Conservation (phyloP, 2,329 filamentous ascomycete genomes). For the Aschersonia sp. region DNA sequence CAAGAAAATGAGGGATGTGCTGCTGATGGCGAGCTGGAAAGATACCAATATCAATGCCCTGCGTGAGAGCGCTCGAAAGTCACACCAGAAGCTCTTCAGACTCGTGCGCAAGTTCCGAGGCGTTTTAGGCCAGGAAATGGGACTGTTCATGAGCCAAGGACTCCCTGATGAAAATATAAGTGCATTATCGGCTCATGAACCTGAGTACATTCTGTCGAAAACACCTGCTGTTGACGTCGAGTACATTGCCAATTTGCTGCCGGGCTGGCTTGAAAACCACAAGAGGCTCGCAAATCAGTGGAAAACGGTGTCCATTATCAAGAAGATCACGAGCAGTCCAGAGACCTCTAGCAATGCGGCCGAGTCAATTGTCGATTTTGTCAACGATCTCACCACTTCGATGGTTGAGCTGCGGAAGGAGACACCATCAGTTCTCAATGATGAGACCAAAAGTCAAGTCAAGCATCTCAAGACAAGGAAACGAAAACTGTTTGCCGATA, state of each 20-base stretch:
- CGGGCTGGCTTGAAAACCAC: slow-evolving; percentile 30
- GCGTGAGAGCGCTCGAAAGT: slow-evolving; percentile 75
- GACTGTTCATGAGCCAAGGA: slow-evolving; percentile 43
- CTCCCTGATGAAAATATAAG: slow-evolving; percentile 34
- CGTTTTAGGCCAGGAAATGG: slow-evolving; percentile 63
- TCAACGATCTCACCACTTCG: slow-evolving; percentile 50
- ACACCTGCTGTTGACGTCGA: slow-evolving; percentile 7
- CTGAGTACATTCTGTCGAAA: slow-evolving; percentile 1
- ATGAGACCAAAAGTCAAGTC: slow-evolving; percentile 71
- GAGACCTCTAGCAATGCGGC: slow-evolving; percentile 39
- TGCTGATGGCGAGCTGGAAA: slow-evolving; percentile 92
- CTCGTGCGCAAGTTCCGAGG: slow-evolving; percentile 80
- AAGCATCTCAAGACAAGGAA: slow-evolving; percentile 88
- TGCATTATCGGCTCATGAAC: slow-evolving; percentile 1
- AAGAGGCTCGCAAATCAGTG: slow-evolving; percentile 56
- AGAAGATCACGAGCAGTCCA: slow-evolving; percentile 39
- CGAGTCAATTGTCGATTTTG: slow-evolving; percentile 49
- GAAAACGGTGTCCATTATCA: slow-evolving; percentile 63
- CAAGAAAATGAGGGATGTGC: slow-evolving; percentile 83
- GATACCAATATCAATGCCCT: slow-evolving; percentile 89
- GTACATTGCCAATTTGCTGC: slow-evolving; percentile 12
- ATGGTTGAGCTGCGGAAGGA: slow-evolving; percentile 66
- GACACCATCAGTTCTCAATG: slow-evolving; percentile 66
- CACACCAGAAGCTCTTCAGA: slow-evolving; percentile 84
- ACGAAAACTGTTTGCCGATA: slow-evolving; percentile 79